Percentiles rank a stretch among this genome's conserved stretches.
phyloP scores from a whole-genome alignment of 75 land plant species.

The Azolla pinnata region DNA sequence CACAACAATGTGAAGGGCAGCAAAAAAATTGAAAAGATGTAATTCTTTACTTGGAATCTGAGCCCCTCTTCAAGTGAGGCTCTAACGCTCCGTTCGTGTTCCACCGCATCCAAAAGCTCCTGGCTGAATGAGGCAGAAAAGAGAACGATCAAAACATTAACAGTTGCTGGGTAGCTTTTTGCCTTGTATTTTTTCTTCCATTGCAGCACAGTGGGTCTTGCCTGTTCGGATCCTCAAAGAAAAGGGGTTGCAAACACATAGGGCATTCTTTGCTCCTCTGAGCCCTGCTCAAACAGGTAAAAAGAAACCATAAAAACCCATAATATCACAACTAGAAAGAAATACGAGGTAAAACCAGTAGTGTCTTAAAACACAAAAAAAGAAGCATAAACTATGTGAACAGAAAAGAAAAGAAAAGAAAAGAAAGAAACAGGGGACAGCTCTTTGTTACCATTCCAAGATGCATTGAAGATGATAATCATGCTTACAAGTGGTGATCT shows the following conservation, averaged over 20 bases:
- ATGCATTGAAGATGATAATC: conserved; percentile 97
- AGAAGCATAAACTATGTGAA: no score
- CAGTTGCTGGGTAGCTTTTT: neutral
- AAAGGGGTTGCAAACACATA: conserved; percentile 89
- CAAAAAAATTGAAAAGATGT: neutral
- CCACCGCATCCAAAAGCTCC: conserved; percentile 83
- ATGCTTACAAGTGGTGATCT: conserved; percentile 92
- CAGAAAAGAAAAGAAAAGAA: no score
- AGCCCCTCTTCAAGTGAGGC: neutral
- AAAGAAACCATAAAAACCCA: conserved; percentile 1
- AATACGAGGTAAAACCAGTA: neutral
- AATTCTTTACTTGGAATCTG: neutral
- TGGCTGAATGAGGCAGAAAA: conserved; percentile 49
- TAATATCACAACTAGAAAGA: neutral
- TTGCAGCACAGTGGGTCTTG: conserved; percentile 4
- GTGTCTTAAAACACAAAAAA: no score
- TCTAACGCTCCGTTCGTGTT: conserved; percentile 45
- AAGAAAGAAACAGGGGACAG: neutral
- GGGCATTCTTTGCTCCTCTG: conserved; percentile 98
- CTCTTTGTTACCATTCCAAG: conserved; percentile 68
- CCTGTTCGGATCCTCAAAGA: conserved; percentile 86
- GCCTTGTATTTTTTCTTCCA: neutral
- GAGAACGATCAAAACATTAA: neutral
- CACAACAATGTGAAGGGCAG: neutral
- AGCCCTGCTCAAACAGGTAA: conserved; percentile 61